A percentile compares a stretch with the other conserved stretches of the same genome.
Evolutionary conservation across 2,329 filamentous ascomycete genomes (phyloP).

Genomic region (Leptoxyphium fumago): DNA sequence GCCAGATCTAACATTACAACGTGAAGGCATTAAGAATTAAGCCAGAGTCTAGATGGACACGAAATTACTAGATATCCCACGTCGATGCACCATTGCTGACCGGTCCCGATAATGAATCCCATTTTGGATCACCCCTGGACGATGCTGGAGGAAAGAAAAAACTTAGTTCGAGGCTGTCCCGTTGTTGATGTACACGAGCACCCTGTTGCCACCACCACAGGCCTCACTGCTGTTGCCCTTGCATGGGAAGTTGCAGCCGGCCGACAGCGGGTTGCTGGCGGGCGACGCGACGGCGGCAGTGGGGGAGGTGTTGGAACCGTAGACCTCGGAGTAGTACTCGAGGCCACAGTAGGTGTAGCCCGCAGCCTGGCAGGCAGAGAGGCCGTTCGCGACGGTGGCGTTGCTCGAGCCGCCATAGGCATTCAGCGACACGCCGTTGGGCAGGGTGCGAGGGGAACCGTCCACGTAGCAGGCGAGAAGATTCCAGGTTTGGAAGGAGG

Average conservation of each 20-base stretch:
- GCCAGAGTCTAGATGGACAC: no score
- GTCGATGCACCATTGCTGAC: no score
- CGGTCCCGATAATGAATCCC: no score
- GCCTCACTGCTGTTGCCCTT: constrained; percentile 17
- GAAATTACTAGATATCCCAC: no score
- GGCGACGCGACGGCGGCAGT: constrained; percentile 4
- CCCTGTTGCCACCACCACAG: constrained; percentile 14
- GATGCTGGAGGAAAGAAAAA: neutral
- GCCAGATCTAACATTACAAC: no score
- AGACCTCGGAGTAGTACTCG: constrained; percentile 17
- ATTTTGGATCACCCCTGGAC: no score
- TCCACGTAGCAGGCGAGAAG: constrained; percentile 15
- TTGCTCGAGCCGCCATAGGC: constrained; percentile 11
- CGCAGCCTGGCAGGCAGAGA: constrained; percentile 11
- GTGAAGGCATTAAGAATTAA: no score
- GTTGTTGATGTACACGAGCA: constrained; percentile 15
- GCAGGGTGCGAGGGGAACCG: constrained; percentile 8
- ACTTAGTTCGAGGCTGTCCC: constrained; percentile 3
- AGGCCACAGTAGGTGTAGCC: constrained; percentile 14
- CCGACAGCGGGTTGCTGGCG: constrained; percentile 7
- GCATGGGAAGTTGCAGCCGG: constrained; percentile 16
- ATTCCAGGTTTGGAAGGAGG: constrained; percentile 11
- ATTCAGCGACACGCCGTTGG: constrained; percentile 6
- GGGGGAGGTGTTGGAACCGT: constrained; percentile 8
- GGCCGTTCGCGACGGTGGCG: constrained; percentile 13